Base-by-base conservation (phyloP, 306 rosid genomes). In the Vigna unguiculata region DNA sequence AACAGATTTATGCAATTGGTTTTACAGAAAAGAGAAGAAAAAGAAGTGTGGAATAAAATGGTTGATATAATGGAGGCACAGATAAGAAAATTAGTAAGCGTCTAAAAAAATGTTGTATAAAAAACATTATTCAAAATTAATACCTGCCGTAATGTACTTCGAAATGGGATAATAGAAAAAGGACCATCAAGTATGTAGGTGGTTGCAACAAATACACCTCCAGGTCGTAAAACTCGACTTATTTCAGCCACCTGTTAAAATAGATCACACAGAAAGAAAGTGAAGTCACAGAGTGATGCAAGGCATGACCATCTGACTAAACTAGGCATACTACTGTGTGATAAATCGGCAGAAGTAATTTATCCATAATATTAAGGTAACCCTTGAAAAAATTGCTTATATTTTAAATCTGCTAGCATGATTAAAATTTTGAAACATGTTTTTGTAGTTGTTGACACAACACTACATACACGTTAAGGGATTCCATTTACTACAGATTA, bases 121-220 rank as follows among this genome's bases (percentile, higher is more conserved):
- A 59, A 40, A 28, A 6, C 32, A 59, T 59, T 28, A 30, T 28
- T 59, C 41, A 28, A 49, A 63, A 38, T 6, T 66, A 19, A 62
- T 89, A 93, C 98, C 98, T 82, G 88, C 20, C 85, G 83, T 25
- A 85, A 22, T 25, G 78, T 65, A 80, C 81, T 72, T 78, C 86
- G 57, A 86, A 86, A 85, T 55, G 97, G 98, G 70, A 92, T 24
- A 76, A 62, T 49, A 38, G 84, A 34, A 61, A 79, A 89, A 49
- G 87, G 92, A 11, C 97, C 96, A 7, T 94, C 98, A 12, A 84
- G 72, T 84, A 92, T 78, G 83, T 51, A 83, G 71, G 97, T 95
- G 61, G 93, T 88, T 24, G 97, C 96, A 55, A 95, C 93, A 81
- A 95, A 90, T 69, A 95, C 93, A 58, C 98, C 97, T 77, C 96